Evolutionary conservation across 1,139 yeast genomes (phyloP), one percentile per base, ranked within the genome.

Genomic region (Pichia sp.): DNA sequence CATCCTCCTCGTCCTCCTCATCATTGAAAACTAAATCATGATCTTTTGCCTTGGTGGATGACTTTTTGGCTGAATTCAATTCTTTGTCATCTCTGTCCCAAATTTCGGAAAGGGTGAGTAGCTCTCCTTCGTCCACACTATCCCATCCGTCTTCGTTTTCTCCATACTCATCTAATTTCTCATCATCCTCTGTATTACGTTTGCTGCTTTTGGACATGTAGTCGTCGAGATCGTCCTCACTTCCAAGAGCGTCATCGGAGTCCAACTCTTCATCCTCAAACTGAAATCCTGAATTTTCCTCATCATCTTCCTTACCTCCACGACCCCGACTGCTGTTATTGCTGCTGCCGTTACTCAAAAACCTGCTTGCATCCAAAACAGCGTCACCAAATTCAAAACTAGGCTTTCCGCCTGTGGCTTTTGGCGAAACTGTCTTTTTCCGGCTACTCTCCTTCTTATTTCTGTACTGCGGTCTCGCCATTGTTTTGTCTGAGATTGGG

Each of bases 31-130:
- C 69, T 64, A 51, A 57, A 62, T 50, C 63, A 61, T 50, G 64
- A 66, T 54, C 63, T 64, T 51, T 65, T 64, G 15, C 58, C 61
- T 54, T 44, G 11, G 43, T 26, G 38, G 46, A 47, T 26, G 31
- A 10, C 19, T 32, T 40, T 6, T 30, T 15, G 16, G 32, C 47
- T 36, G 49, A 31, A 10, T 47, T 52, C 15, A 45, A 63, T 66
- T 80, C 85, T 46, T 69, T 72, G 40, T 84, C 90, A 67, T 88
- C 95, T 73, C 83, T 70, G 68, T 87, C 97, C 96, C 96, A 90
- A 5, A 89, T 92, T 62, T 85, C 90, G 7, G 96, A 87, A 49
- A 90, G 75, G 0, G 95, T 80, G 54, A 87, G 80, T 57, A 90
- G 75, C 62, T 89, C 87, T 41, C 72, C 74, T 67, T 89, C 96